phyloP scores from a whole-genome alignment of 345 rosid species.

The Ceriops tagal region DNA sequence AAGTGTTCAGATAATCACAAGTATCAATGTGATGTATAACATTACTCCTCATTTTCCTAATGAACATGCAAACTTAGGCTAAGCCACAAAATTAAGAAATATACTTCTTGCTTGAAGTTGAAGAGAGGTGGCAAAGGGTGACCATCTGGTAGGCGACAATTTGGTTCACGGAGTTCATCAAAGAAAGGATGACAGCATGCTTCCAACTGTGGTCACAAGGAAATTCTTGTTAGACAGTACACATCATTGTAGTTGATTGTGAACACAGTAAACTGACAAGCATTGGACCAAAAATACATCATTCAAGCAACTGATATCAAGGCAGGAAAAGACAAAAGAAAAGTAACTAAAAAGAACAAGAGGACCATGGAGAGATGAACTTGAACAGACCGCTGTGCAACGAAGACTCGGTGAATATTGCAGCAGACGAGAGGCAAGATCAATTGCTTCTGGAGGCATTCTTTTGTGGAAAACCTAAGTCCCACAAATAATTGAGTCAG shows the following conservation, averaged over 20 bases:
- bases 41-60: not conserved
- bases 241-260: not conserved
- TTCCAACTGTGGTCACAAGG: conserved; percentile 21
- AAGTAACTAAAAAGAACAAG: not conserved
- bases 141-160: conserved; percentile 27
- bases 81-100: conserved; percentile 5
- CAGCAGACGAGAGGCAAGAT: conserved; percentile 28
- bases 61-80: not conserved
- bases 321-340: not conserved
- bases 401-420: conserved; percentile 33
- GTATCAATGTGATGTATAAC: not conserved
- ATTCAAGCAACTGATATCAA: not conserved
- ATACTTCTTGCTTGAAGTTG: conserved; percentile 56
- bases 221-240: not conserved
- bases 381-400: conserved; percentile 29
- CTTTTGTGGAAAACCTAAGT: conserved; percentile 33
- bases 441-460: conserved; percentile 39
- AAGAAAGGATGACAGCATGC: conserved; percentile 34
- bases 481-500: not conserved
- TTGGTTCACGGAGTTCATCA: conserved; percentile 37
- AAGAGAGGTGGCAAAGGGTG: conserved; percentile 28
- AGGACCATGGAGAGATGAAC: not conserved
- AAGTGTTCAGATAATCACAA: not conserved
- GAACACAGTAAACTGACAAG: not conserved
- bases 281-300: not conserved